phyloP scores from a whole-genome alignment of 805 yeast species.

The Schwanniomyces sp. region DNA sequence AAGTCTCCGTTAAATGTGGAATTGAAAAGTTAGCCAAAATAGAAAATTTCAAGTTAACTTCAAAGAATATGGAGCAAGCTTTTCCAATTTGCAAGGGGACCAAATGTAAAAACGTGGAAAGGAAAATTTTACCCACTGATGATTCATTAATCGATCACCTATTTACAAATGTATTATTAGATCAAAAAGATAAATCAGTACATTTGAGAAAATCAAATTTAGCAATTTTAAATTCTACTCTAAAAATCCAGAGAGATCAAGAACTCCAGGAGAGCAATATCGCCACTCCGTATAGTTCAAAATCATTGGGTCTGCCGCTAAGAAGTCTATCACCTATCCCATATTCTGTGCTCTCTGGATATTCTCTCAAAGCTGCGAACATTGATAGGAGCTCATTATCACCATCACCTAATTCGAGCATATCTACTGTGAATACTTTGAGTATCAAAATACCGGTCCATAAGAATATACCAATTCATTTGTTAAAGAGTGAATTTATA shows the following conservation, averaged over 20 bases:
- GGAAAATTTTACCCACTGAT: conserved; percentile 8
- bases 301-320: background rate
- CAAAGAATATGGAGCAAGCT: background rate
- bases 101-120: background rate
- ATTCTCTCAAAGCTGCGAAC: background rate
- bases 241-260: background rate
- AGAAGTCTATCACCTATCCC: background rate
- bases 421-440: conserved; percentile 15
- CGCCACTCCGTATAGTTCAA: background rate
- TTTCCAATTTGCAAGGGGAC: conserved; percentile 8
- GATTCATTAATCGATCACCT: conserved; percentile 4
- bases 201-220: conserved; percentile 2
- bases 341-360: background rate
- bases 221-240: conserved; percentile 6
- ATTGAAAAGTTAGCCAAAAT: conserved; percentile 3
- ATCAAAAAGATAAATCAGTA: conserved; percentile 4
- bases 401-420: conserved; percentile 20
- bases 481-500: conserved; percentile 27
- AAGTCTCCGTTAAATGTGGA: conserved; percentile 17
- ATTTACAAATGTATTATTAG: conserved; percentile 5
- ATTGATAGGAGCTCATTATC: conserved; percentile 7
- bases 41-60: background rate
- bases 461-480: conserved; percentile 21
- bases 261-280: too few species aligned
- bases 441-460: conserved; percentile 17